Percentiles rank a stretch among this genome's conserved stretches.
These are phyloP conservation scores for Tolypocladium ophioglossoides DNA, from an alignment of 2,329 filamentous ascomycete species.

Conservation along the genomic window DNA sequence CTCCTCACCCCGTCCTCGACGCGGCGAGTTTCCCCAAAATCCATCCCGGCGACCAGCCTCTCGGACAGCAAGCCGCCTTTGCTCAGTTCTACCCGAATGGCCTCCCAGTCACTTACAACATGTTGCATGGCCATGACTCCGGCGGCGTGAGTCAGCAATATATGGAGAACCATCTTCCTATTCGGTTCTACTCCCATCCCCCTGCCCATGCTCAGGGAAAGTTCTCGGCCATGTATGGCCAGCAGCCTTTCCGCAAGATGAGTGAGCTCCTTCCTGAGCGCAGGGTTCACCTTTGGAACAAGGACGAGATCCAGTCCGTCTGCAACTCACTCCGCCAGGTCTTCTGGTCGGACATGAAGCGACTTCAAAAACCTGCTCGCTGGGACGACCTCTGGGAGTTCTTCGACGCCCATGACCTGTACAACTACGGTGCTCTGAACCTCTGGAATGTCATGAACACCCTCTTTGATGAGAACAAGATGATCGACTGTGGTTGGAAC, in stretches of 20 bases:
- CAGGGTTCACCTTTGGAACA: slow-evolving; percentile 26
- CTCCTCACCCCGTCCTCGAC: slow-evolving; percentile 7
- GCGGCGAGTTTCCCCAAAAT: slow-evolving; percentile 9
- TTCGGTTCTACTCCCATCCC: slow-evolving; percentile 26
- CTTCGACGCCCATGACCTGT: slow-evolving; percentile 38
- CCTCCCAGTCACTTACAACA: slow-evolving; percentile 22
- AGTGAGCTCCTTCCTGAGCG: slow-evolving; percentile 16
- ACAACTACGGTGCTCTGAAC: slow-evolving; percentile 34
- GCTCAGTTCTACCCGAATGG: slow-evolving; percentile 23
- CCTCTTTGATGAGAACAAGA: slow-evolving; percentile 28
- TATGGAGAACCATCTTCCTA: slow-evolving; percentile 23
- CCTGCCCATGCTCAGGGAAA: slow-evolving; percentile 18
- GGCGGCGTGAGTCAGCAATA: slow-evolving; percentile 18
- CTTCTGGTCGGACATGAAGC: slow-evolving; percentile 24
- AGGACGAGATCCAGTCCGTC: slow-evolving; percentile 24
- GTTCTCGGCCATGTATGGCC: slow-evolving; percentile 28
- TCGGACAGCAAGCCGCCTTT: slow-evolving; percentile 15
- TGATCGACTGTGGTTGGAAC: slow-evolving; percentile 17
- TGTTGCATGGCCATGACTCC: slow-evolving; percentile 14
- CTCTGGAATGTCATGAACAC: slow-evolving; percentile 34
- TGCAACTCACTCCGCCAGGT: slow-evolving; percentile 27
- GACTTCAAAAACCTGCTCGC: slow-evolving; percentile 17
- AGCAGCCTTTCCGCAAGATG: slow-evolving; percentile 17
- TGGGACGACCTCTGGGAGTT: slow-evolving; percentile 35
- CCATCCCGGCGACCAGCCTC: slow-evolving; percentile 12